Evolutionary conservation across 805 yeast species (phyloP).

Genomic region (Candida ulmi): DNA sequence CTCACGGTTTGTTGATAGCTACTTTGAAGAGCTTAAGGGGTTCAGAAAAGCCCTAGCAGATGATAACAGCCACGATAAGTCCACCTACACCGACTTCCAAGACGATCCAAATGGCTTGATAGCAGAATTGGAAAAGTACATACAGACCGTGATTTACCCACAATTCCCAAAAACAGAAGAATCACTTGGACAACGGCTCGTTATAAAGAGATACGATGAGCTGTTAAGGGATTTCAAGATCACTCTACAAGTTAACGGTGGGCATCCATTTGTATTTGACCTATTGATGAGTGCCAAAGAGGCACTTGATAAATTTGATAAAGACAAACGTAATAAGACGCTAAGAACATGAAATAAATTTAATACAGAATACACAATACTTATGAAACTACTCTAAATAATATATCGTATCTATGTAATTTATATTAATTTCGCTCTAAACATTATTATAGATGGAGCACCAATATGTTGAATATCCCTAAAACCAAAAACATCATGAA

Average conservation of each 20-base stretch:
- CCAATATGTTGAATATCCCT: conserved; percentile 1
- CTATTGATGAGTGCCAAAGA: conserved; percentile 28
- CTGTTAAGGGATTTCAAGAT: conserved; percentile 37
- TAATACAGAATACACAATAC: neutral
- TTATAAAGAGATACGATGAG: conserved; percentile 26
- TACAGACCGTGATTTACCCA: conserved; percentile 27
- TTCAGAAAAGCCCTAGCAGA: conserved; percentile 26
- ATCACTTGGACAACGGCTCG: conserved; percentile 11
- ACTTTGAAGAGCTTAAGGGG: conserved; percentile 34
- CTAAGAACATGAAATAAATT: neutral
- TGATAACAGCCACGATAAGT: conserved; percentile 14
- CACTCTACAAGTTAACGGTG: conserved; percentile 48
- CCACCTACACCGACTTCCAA: conserved; percentile 33
- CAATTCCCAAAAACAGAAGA: conserved; percentile 9
- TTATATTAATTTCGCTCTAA: neutral
- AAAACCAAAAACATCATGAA: neutral
- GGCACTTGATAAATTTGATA: conserved; percentile 11
- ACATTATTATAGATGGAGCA: neutral
- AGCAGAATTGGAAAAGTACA: conserved; percentile 32
- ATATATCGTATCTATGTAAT: too few relatives aligned
- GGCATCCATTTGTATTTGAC: conserved; percentile 54
- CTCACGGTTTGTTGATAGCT: conserved; percentile 45
- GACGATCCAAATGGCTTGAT: conserved; percentile 34
- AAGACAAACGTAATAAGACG: neutral
- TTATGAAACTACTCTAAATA: too few relatives aligned